These are phyloP conservation scores for Aurifilum marmelostoma DNA, from an alignment of 2,329 filamentous ascomycete genomes.

Conservation along the genomic window DNA sequence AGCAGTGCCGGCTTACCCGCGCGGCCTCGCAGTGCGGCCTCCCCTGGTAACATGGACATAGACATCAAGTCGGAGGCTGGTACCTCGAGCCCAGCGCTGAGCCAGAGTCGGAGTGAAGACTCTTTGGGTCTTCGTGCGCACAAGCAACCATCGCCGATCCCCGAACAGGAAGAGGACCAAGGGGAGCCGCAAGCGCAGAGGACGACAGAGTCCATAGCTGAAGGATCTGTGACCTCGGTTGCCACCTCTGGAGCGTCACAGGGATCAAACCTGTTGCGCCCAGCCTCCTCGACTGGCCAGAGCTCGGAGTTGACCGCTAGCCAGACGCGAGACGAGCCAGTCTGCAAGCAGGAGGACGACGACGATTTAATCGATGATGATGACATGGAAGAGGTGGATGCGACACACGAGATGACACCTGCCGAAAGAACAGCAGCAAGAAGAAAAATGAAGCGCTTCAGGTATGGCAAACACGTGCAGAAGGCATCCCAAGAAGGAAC, in stretches of 20 bases:
- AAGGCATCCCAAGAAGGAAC: neutral
- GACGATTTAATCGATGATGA: conserved; percentile 61
- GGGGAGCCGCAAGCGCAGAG: conserved; percentile 43
- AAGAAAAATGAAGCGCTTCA: conserved; percentile 78
- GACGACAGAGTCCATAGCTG: conserved; percentile 40
- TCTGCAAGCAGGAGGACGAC: conserved; percentile 51
- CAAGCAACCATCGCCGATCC: conserved; percentile 44
- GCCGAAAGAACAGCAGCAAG: conserved; percentile 61
- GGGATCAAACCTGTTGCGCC: conserved; percentile 45
- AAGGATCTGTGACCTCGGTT: conserved; percentile 45
- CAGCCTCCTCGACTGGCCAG: conserved; percentile 44
- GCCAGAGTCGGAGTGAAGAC: conserved; percentile 43
- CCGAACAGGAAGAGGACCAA: conserved; percentile 41
- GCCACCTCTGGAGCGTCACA: conserved; percentile 46
- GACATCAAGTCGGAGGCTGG: conserved; percentile 61
- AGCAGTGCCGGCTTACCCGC: conserved; percentile 43
- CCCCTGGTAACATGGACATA: conserved; percentile 57
- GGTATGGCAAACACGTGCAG: conserved; percentile 51
- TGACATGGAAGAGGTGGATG: conserved; percentile 57
- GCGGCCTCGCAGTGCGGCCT: conserved; percentile 44
- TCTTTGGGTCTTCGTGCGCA: conserved; percentile 47
- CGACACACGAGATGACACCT: conserved; percentile 52
- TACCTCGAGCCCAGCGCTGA: conserved; percentile 39
- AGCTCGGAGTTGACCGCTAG: conserved; percentile 38
- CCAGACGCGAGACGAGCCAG: conserved; percentile 43